Evolutionary conservation across 306 rosid genomes (phyloP).

Genomic region (Coriaria nepalensis): DNA sequence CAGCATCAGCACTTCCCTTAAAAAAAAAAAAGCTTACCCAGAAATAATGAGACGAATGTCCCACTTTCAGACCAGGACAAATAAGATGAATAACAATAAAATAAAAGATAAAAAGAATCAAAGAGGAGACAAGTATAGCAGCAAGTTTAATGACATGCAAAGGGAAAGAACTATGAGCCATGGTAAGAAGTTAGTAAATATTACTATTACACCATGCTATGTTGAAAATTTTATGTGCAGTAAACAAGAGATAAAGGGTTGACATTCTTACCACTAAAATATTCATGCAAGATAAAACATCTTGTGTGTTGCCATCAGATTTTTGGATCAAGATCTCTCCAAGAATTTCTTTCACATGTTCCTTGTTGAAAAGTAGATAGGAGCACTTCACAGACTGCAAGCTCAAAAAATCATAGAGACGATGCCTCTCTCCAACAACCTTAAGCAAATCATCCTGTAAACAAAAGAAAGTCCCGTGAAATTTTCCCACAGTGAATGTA

Average conservation of each 20-base stretch:
- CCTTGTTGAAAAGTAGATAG: constrained; percentile 84
- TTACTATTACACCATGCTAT: neutral
- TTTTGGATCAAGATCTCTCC: constrained; percentile 42
- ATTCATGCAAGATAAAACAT: constrained; percentile 49
- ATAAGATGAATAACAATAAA: no score
- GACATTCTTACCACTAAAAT: constrained; percentile 65
- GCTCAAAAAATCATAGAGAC: constrained; percentile 63
- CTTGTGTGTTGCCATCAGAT: constrained; percentile 37
- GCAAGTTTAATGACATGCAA: no score
- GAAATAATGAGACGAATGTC: no score
- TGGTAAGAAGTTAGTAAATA: no score
- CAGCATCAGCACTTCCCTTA: no score
- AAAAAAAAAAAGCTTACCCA: no score
- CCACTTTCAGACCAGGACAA: no score
- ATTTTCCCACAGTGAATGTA: constrained; percentile 9
- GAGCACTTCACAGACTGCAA: constrained; percentile 73
- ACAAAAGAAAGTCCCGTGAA: constrained; percentile 10
- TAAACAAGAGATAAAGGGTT: constrained; percentile 14
- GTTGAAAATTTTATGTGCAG: neutral
- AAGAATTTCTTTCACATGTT: constrained; percentile 72
- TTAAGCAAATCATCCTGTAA: constrained; percentile 77
- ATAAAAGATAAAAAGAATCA: no score
- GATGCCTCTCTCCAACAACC: constrained; percentile 84
- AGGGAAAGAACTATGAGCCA: no score
- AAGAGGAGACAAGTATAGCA: no score